Evolutionary conservation across 2,329 filamentous ascomycete species (phyloP), one percentile per base, ranked within the genome.

Genomic region (Thelonectria olida): DNA sequence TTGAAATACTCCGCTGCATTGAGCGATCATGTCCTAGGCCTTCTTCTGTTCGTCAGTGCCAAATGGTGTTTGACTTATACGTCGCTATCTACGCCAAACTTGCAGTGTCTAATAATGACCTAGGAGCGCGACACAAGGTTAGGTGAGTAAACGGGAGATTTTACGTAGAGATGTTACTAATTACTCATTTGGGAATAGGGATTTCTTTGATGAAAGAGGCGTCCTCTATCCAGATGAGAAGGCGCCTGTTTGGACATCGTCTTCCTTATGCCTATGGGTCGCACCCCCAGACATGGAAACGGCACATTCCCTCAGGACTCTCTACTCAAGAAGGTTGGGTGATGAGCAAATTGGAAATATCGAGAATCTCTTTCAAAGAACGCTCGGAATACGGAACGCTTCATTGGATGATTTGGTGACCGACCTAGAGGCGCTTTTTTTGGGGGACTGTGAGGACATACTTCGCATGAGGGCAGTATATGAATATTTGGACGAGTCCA

Each of bases 81-180:
- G 2, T 62, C 9, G 66, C 62, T 2, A 57, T 68, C 17, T 65
- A 61, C 19, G 50, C 62, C 0, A 62, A 57, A 8, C 47, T 65
- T 34, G 8, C 34, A 1, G 39, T 62, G 0, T 38, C 54, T 0
- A 2, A 3, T 0, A 7, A 50, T n/a, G 39, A 22, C 19, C 3
- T 13, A 7, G 17, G 4, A 15, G 25, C 13, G 2, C 25, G 22
- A 28, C 9, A 1, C 10, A 58, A 48, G 0, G 49, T 67, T 7
- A 60, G 2, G 62, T 65, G 15, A 54, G 22, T 20, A 50, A 23
- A 15, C 2, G 22, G 9, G 3, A 34, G n/a, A 4, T 52, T 36
- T 22, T 19, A 3, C 20, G 12, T 8, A n/a, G 27, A 34, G 2
- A 17, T 27, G 31, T 10, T n/a, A 36, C 31, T 45, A 8, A 60